These are phyloP conservation scores for Soucietia sequanensis DNA, from an alignment of 805 yeast genomes.

Conservation along the genomic window DNA sequence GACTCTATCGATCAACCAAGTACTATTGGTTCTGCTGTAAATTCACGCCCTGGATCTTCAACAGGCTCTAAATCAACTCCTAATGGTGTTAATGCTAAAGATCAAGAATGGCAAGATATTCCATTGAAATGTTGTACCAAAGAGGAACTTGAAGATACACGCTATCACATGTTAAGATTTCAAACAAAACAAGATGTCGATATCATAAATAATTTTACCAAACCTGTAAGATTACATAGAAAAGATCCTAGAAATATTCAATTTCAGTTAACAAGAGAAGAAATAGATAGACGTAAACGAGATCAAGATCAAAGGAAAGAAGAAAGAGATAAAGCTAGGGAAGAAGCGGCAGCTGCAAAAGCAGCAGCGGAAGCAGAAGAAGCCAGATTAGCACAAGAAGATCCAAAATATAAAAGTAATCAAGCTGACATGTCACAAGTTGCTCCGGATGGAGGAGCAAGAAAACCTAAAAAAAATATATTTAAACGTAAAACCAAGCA, in stretches of 20 bases:
- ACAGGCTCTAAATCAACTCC: slow-evolving; percentile 1
- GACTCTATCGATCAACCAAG: slow-evolving; percentile 1
- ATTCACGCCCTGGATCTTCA: background rate
- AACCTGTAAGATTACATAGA: slow-evolving; percentile 85
- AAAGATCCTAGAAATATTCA: slow-evolving; percentile 92
- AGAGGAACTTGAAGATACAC: slow-evolving; percentile 67
- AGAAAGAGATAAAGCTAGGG: slow-evolving; percentile 15
- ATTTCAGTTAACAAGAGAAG: slow-evolving; percentile 76
- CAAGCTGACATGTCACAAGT: slow-evolving; percentile 59
- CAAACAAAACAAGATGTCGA: slow-evolving; percentile 72
- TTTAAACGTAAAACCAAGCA: slow-evolving; percentile 83
- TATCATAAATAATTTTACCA: slow-evolving; percentile 66
- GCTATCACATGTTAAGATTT: slow-evolving; percentile 80
- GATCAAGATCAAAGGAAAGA: slow-evolving; percentile 28
- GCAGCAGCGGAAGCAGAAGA: slow-evolving; percentile 12
- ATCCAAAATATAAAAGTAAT: slow-evolving; percentile 8
- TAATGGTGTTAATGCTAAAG: slow-evolving; percentile 5
- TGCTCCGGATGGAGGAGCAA: slow-evolving; percentile 91
- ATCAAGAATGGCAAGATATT: slow-evolving; percentile 47
- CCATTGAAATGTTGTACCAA: slow-evolving; percentile 70
- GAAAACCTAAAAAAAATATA: slow-evolving; percentile 56
- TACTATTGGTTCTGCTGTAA: background rate
- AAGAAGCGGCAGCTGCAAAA: slow-evolving; percentile 17
- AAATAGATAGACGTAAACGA: slow-evolving; percentile 56
- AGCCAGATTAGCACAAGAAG: slow-evolving; percentile 13